Conservation (phyloP, 176 grass and related monocot genomes). For the Oryza meyeriana region DNA sequence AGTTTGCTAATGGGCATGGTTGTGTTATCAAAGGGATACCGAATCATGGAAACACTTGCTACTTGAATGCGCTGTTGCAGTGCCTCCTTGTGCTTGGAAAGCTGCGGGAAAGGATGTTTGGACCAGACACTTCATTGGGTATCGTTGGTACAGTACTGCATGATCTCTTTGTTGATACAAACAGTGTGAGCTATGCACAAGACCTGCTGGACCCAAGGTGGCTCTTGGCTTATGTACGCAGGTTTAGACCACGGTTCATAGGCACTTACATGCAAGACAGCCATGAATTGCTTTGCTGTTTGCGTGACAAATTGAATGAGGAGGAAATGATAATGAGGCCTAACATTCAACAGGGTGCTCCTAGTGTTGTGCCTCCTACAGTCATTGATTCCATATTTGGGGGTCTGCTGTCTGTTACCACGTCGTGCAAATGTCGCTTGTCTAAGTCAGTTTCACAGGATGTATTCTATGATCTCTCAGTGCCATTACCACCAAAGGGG, state of each 20-base stretch:
- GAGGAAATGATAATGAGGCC: slow-evolving; percentile 29
- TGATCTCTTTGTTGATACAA: slow-evolving; percentile 57
- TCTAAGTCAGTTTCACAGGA: neutral
- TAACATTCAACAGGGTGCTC: neutral
- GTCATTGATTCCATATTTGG: neutral
- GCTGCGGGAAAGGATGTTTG: slow-evolving; percentile 40
- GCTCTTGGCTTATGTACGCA: slow-evolving; percentile 32
- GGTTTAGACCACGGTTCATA: slow-evolving; percentile 22
- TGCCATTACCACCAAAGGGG: too few species aligned
- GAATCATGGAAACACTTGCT: slow-evolving; percentile 68
- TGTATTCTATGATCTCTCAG: slow-evolving; percentile 45
- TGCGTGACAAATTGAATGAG: slow-evolving; percentile 35
- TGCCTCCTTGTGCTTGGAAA: slow-evolving; percentile 68
- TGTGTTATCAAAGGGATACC: slow-evolving; percentile 51
- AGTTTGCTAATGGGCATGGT: neutral
- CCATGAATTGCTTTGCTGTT: slow-evolving; percentile 59
- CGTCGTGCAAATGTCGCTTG: slow-evolving; percentile 39
- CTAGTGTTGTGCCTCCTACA: neutral
- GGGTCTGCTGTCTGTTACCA: slow-evolving; percentile 32
- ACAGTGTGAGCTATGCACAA: slow-evolving; percentile 4
- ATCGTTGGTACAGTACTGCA: slow-evolving; percentile 35
- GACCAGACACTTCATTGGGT: slow-evolving; percentile 26
- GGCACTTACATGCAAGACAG: slow-evolving; percentile 49
- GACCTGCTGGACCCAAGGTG: slow-evolving; percentile 23
- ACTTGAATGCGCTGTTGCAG: slow-evolving; percentile 75